These are phyloP conservation scores for Leucosporidium yakuticum DNA, from an alignment of 768 basidiomycete species.

Conservation along the genomic window DNA sequence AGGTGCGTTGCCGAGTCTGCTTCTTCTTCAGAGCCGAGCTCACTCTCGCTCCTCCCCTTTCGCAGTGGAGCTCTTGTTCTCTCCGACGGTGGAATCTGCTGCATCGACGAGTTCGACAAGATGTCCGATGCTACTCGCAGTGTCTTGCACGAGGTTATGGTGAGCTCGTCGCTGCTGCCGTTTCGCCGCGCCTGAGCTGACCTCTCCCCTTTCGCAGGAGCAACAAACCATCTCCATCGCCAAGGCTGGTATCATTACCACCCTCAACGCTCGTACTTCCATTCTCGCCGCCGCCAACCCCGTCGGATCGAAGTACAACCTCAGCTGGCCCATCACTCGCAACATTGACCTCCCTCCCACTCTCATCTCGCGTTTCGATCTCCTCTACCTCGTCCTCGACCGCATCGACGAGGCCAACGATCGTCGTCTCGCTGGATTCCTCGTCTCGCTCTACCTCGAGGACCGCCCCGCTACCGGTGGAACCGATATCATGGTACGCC, in stretches of 20 bases:
- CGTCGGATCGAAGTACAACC: slow-evolving; percentile 90
- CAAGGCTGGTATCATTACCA: slow-evolving; percentile 54
- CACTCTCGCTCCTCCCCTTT: slow-evolving; percentile 4
- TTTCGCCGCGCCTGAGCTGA: neutral
- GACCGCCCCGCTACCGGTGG: slow-evolving; percentile 66
- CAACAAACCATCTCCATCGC: slow-evolving; percentile 55
- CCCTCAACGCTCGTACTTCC: slow-evolving; percentile 52
- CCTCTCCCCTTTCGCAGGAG: slow-evolving; percentile 49
- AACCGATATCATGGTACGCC: slow-evolving; percentile 67
- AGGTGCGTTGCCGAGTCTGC: slow-evolving; percentile 52
- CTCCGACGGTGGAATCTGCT: slow-evolving; percentile 94
- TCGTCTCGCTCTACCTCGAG: slow-evolving; percentile 89
- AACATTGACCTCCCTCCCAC: slow-evolving; percentile 98
- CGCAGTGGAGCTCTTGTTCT: slow-evolving; percentile 83
- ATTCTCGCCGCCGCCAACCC: slow-evolving; percentile 92
- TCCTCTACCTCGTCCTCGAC: slow-evolving; percentile 91
- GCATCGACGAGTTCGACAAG: slow-evolving; percentile 87
- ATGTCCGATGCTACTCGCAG: slow-evolving; percentile 51
- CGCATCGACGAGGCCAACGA: slow-evolving; percentile 85
- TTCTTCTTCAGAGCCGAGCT: neutral
- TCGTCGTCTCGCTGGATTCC: slow-evolving; percentile 78
- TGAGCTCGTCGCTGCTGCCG: slow-evolving; percentile 41
- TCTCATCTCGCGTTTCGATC: slow-evolving; percentile 92
- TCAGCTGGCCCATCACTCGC: slow-evolving; percentile 79
- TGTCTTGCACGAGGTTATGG: slow-evolving; percentile 55